Base-by-base conservation (phyloP, 2,329 filamentous ascomycete genomes). In the Epichloe gansuensis region DNA sequence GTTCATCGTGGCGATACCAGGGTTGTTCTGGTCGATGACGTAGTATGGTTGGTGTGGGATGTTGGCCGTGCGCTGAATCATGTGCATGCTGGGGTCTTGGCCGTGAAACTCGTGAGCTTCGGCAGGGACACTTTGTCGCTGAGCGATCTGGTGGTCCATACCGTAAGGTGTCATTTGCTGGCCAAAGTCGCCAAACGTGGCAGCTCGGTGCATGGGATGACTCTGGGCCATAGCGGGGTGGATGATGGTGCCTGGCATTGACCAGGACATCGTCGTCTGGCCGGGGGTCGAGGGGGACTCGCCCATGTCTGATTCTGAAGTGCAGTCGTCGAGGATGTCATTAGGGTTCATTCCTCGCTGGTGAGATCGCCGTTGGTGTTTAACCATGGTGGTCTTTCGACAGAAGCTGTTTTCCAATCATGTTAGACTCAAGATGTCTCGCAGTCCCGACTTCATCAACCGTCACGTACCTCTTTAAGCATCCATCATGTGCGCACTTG, bases 341-440 rank as follows among this genome's bases (percentile, higher is more conserved):
- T 76, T 75, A 41, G 74, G 72, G 58, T 80, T 72, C 51, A 78
- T 67, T 39, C 79, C 74, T 56, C 78, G 74, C 59, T 81, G 77
- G 61, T 83, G 79, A 2, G 78, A 80, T 27, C 78, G 72, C 50
- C 79, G 71, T 61, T 83, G 78, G 62, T 83, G 80, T 66, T 84
- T 84, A 51, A 84, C 77, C 80, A 83, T 82, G 51, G 81, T 85
- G 5, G 82, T 85, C 65, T 86, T 86, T 51, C 83, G 75, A 66
- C 82, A 86, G 64, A 86, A 86, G 64, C 82, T 57, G 21, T 40
- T 38, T 36, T n/a, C 36, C 17, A 8, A 34, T 27, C 17, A 5
- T 15, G 45, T 49, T 40, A 47, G 36, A 12, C 38, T 40, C 17
- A 40, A 31, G 8, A 21, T 12, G 17, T 6, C 34, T 5, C 17